These are phyloP conservation scores for Micractinium sp. DNA, from an alignment of 139 green algal species.

Conservation along the genomic window DNA sequence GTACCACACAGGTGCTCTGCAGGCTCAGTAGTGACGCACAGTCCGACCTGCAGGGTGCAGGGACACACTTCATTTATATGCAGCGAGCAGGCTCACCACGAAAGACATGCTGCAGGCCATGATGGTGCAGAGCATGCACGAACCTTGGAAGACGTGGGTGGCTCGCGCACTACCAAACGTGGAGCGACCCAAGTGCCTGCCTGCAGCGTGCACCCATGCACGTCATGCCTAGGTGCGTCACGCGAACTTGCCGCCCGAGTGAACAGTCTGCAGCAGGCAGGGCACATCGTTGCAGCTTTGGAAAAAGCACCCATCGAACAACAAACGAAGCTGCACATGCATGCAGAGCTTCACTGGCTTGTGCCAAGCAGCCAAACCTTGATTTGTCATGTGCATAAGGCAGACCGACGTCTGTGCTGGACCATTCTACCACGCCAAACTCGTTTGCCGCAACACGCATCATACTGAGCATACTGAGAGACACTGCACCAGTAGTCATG, in stretches of 20 bases:
- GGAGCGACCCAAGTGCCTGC: constrained; percentile 27
- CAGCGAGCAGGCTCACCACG: not conserved
- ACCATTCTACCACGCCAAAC: constrained; percentile 1
- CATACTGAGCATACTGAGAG: constrained; percentile 25
- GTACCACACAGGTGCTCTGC: constrained; percentile 3
- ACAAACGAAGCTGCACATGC: not conserved
- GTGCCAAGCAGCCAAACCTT: no score
- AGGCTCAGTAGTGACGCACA: not conserved
- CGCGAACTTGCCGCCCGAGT: not conserved
- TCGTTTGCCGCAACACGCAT: constrained; percentile 42
- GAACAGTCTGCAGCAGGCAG: not conserved
- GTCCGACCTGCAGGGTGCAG: not conserved
- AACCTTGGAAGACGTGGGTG: not conserved
- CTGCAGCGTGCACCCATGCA: constrained; percentile 19
- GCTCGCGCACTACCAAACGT: constrained; percentile 25
- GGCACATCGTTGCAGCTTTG: not conserved
- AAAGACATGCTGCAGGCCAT: no score
- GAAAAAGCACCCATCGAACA: not conserved
- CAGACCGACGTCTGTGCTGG: not conserved
- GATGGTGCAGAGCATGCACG: no score
- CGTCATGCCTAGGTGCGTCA: not conserved
- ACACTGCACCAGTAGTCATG: no score
- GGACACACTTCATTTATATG: not conserved
- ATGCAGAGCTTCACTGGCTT: not conserved
- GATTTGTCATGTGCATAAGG: not conserved